Base-by-base conservation (phyloP, 148 eudicot species). In the Polygonum aviculare region DNA sequence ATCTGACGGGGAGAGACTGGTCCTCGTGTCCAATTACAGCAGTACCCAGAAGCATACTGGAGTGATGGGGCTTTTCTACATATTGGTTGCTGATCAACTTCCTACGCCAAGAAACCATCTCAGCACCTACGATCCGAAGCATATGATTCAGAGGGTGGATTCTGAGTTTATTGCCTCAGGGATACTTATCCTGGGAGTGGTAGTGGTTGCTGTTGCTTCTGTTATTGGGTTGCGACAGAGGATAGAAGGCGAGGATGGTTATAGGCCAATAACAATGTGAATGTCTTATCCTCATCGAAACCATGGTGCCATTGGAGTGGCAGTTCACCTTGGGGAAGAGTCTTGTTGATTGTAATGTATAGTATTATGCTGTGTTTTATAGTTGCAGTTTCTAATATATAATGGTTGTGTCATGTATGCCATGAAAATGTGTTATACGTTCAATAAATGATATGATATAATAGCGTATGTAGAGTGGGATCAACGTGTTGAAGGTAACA, bases 41-140 rank as follows among this genome's bases (percentile, higher is more conserved):
- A 82, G 88, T 31, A 74, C 83, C 40, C 80, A 33, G 59, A 73
- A 74, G 71, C 98, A 94, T 79, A 86, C 91, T 5, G 98, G 98
- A 76, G 98, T 94, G 65, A 94, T 94, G 98, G 97, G 91, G 35
- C 92, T 94, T 63, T 90, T 94, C 82, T 94, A 94, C 86, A 76
- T 94, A 63, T 78, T 94, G 76, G 83, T 94, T 51, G 91, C 97
- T 18, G 89, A 90, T 65, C 75, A 89, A 33, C 41, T 81, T 15
- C 80, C 90, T 1, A 67, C 19, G 50, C 77, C 77, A 15, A 60
- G 14, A 67, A 63, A 36, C 72, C 9, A 1, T 74, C 38, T 75
- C 36, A 76, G 47, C 9, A 36, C 57, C 52, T 47, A 45, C 39
- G 74, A 33, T 70, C 33, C 63, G 1, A 10, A 22, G 26, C 63